These are phyloP conservation scores for Gossypium gossypioides DNA, from an alignment of 441 rosid species.

Conservation along the genomic window DNA sequence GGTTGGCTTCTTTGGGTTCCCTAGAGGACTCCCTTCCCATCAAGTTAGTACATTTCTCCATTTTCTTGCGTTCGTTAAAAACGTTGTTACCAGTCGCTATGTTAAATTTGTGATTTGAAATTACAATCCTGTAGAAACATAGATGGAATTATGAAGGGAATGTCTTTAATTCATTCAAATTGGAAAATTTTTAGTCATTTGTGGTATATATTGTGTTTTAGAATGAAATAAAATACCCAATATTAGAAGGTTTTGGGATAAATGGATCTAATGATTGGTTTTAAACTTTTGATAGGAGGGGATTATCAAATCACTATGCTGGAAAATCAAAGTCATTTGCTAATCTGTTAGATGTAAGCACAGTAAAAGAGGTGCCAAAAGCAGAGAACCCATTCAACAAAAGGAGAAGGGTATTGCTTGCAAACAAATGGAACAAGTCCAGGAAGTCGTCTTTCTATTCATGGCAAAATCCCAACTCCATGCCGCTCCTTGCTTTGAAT, in stretches of 20 bases:
- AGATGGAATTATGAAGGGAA: background rate
- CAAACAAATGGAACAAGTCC: constrained; percentile 27
- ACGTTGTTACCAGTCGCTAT: background rate
- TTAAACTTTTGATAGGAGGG: constrained; percentile 28
- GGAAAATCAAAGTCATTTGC: constrained; percentile 78
- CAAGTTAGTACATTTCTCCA: constrained; percentile 31
- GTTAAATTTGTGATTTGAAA: background rate
- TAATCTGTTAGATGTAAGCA: constrained; percentile 38
- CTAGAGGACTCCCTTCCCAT: constrained; percentile 66
- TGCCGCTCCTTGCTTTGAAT: constrained; percentile 46
- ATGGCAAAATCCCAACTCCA: constrained; percentile 39
- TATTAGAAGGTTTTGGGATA: background rate
- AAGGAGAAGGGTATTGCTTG: constrained; percentile 41
- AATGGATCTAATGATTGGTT: background rate
- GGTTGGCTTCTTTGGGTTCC: constrained; percentile 30
- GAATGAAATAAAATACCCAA: background rate
- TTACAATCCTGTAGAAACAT: background rate
- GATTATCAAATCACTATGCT: constrained; percentile 56
- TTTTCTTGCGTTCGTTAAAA: too few species aligned
- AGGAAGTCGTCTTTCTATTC: constrained; percentile 32
- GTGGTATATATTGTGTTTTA: background rate
- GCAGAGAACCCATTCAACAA: constrained; percentile 66
- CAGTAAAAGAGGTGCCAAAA: constrained; percentile 46
- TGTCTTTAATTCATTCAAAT: background rate
- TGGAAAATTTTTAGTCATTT: background rate